A percentile compares a stretch with the other conserved stretches of the same genome.
These are phyloP conservation scores for Pythium sp. DNA, from an alignment of 352 stramenopile genomes.

Conservation along the genomic window DNA sequence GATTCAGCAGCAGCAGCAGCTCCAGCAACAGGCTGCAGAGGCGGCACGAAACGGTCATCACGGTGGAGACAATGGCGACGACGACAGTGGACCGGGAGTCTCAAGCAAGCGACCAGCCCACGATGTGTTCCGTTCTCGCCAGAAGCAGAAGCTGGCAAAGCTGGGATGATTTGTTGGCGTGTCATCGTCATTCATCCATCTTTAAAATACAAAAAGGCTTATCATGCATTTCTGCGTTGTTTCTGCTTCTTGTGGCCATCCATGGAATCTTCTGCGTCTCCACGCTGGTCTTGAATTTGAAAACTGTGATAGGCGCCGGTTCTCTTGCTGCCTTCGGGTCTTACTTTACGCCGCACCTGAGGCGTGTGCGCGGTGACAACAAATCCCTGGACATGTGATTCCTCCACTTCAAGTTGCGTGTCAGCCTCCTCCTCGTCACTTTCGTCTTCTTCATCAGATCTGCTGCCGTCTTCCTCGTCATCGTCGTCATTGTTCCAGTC, in stretches of 20 bases:
- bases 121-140: slow-evolving; percentile 82
- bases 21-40: slow-evolving; percentile 54
- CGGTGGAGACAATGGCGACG: slow-evolving; percentile 35
- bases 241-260: slow-evolving; percentile 42
- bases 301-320: not conserved
- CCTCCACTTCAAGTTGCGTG: not conserved
- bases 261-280: not conserved
- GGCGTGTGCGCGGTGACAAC: slow-evolving; percentile 12
- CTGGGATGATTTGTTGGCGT: slow-evolving; percentile 35
- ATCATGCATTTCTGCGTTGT: slow-evolving; percentile 19
- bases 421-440: slow-evolving; percentile 46
- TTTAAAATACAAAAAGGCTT: slow-evolving; percentile 16
- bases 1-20: slow-evolving; percentile 52
- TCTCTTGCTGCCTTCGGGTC: not conserved
- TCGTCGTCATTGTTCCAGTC: slow-evolving; percentile 12
- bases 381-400: not conserved
- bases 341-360: slow-evolving; percentile 13
- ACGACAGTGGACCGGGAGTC: slow-evolving; percentile 41
- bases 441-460: slow-evolving; percentile 26
- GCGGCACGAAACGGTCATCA: slow-evolving; percentile 36
- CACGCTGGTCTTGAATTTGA: not conserved
- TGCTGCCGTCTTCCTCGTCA: slow-evolving; percentile 9
- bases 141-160: slow-evolving; percentile 86
- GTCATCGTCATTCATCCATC: slow-evolving; percentile 8
- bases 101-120: slow-evolving; percentile 81